phyloP scores from a whole-genome alignment of 768 basidiomycete genomes.

The Kwoniella dejecticola region DNA sequence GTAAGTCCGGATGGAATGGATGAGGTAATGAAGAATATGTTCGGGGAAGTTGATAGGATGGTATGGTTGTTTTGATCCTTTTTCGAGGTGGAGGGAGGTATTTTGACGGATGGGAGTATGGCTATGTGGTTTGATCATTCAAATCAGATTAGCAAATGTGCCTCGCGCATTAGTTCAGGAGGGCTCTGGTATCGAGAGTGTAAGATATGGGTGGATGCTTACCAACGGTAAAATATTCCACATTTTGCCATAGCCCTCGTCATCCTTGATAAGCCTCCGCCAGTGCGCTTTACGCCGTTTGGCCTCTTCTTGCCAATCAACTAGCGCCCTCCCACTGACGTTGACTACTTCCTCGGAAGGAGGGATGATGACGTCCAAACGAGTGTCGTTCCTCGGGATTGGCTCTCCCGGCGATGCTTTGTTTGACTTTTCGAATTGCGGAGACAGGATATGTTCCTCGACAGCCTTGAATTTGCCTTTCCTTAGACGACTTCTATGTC shows the following conservation, averaged over 20 bases:
- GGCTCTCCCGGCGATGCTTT: too few relatives aligned
- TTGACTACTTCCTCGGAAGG: background rate
- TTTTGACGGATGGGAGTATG: constrained; percentile 4
- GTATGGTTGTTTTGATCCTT: constrained; percentile 7
- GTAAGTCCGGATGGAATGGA: constrained; percentile 40
- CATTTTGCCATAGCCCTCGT: constrained; percentile 12
- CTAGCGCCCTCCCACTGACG: background rate
- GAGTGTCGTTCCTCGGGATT: too few relatives aligned
- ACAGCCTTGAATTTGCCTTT: constrained; percentile 25
- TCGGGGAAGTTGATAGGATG: constrained; percentile 10
- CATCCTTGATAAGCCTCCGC: constrained; percentile 11
- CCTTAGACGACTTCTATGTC: background rate
- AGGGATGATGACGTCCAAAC: too few relatives aligned
- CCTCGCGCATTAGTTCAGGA: too few relatives aligned
- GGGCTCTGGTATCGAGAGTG: too few relatives aligned
- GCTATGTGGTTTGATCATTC: too few relatives aligned
- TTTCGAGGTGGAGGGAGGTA: background rate
- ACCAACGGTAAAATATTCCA: constrained; percentile 17
- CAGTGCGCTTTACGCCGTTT: constrained; percentile 19
- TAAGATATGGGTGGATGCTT: too few relatives aligned
- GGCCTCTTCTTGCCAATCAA: constrained; percentile 13
- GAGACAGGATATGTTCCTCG: background rate
- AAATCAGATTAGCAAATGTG: too few relatives aligned
- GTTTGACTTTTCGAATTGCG: too few relatives aligned
- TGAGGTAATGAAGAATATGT: constrained; percentile 22